These are phyloP conservation scores for Globisporangium cystogenes DNA, from an alignment of 352 stramenopile genomes.

Conservation along the genomic window DNA sequence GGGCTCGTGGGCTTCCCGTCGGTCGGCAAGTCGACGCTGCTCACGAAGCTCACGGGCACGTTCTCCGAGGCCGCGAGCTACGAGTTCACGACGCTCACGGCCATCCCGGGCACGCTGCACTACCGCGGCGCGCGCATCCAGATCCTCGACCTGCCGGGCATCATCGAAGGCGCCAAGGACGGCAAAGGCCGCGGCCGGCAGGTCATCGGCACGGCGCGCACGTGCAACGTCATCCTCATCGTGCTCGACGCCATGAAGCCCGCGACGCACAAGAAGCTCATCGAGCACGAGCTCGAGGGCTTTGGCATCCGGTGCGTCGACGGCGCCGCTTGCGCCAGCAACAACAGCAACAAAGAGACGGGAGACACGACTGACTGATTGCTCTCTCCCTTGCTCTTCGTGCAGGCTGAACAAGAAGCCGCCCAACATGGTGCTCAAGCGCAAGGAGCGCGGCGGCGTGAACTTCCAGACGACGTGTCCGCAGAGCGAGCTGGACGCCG, in stretches of 20 bases:
- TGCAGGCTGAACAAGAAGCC: constrained; percentile 94
- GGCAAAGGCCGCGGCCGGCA: constrained; percentile 96
- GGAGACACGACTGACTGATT: no score
- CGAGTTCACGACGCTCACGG: constrained; percentile 99
- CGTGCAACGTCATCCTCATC: constrained; percentile 98
- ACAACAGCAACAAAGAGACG: no score
- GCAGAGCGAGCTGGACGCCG: constrained; percentile 91
- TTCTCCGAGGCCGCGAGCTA: constrained; percentile 95
- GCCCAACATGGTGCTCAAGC: constrained; percentile 95
- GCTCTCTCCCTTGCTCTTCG: no score
- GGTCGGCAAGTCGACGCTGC: constrained; percentile 97
- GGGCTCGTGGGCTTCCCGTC: constrained; percentile 98
- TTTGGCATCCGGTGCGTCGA: constrained; percentile 92
- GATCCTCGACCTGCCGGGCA: constrained; percentile 91
- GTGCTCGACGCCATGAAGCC: constrained; percentile 97
- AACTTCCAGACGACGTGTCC: constrained; percentile 95
- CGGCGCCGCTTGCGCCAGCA: no score
- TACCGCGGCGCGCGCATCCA: constrained; percentile 90
- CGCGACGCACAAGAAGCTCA: constrained; percentile 98
- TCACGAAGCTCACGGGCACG: constrained; percentile 97
- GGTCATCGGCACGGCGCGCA: constrained; percentile 96
- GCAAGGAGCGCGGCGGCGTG: constrained; percentile 96
- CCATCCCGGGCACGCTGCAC: constrained; percentile 97
- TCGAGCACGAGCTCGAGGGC: constrained; percentile 97
- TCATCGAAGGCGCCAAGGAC: constrained; percentile 99